These are phyloP conservation scores for Amauroascus verrucosus DNA, from an alignment of 2,329 filamentous ascomycete species.

Conservation along the genomic window DNA sequence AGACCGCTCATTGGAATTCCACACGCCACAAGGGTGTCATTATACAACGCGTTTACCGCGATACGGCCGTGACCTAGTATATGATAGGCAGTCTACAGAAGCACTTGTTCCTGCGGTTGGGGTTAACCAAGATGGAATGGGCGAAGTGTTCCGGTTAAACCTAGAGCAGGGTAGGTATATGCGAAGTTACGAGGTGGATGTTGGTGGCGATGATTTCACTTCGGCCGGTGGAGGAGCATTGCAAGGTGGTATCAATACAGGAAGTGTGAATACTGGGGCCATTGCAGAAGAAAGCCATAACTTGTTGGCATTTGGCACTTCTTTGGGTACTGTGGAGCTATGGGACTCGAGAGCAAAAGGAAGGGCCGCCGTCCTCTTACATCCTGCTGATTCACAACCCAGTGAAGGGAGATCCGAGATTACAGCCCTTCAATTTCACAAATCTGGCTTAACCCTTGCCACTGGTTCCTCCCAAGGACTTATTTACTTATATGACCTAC, in stretches of 20 bases:
- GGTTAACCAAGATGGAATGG: constrained; percentile 71
- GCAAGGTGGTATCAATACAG: constrained; percentile 76
- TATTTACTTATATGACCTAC: constrained; percentile 82
- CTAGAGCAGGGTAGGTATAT: constrained; percentile 88
- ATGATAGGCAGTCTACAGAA: constrained; percentile 72
- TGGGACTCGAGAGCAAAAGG: constrained; percentile 84
- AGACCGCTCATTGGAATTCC: constrained; percentile 85
- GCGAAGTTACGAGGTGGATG: constrained; percentile 83
- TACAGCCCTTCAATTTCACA: constrained; percentile 77
- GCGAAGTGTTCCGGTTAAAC: constrained; percentile 88
- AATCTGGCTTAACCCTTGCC: constrained; percentile 72
- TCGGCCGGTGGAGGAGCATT: constrained; percentile 59
- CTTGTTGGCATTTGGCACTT: constrained; percentile 84
- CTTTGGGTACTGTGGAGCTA: constrained; percentile 89
- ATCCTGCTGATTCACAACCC: constrained; percentile 37
- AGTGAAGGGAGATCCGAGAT: constrained; percentile 49
- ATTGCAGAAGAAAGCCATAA: constrained; percentile 85
- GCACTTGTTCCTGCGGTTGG: constrained; percentile 80
- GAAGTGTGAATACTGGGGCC: constrained; percentile 76
- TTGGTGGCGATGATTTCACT: constrained; percentile 68
- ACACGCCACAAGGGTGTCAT: constrained; percentile 78
- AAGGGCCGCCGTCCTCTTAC: constrained; percentile 61
- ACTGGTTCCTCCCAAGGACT: constrained; percentile 82
- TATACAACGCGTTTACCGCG: constrained; percentile 81
- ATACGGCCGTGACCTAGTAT: constrained; percentile 82